Evolutionary conservation across 2,329 filamentous ascomycete species (phyloP).

Genomic region (Botrytis pseudocinerea): DNA sequence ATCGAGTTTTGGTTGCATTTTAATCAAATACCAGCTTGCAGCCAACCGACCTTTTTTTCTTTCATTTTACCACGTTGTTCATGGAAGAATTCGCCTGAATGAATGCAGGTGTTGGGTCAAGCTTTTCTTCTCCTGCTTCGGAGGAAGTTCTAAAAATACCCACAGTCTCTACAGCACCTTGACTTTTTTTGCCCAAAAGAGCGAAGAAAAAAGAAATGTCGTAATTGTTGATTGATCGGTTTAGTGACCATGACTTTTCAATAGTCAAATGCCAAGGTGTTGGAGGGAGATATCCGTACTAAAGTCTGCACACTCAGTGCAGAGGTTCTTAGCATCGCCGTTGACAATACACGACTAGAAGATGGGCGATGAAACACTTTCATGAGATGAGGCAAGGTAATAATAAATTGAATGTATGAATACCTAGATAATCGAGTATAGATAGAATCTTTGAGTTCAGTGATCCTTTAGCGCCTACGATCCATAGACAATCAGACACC

Average conservation of each 20-base stretch:
- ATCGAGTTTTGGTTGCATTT: not conserved
- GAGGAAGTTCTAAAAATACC: conserved; percentile 13
- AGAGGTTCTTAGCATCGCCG: not conserved
- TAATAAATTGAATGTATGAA: not conserved
- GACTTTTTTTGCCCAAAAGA: not conserved
- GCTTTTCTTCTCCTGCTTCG: conserved; percentile 12
- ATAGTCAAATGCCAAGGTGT: conserved; percentile 16
- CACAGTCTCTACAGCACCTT: not conserved
- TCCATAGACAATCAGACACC: not conserved
- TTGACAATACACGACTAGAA: not conserved
- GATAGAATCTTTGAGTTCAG: not conserved
- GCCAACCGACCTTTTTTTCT: not conserved
- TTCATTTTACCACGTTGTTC: conserved; percentile 1
- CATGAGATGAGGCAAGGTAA: not conserved
- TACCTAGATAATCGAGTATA: no score
- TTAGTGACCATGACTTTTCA: not conserved
- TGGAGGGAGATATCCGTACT: not conserved
- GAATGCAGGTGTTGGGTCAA: conserved; percentile 15
- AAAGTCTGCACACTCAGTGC: not conserved
- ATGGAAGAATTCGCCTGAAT: not conserved
- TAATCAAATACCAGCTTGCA: conserved; percentile 10
- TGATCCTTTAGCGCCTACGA: not conserved
- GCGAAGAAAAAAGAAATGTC: not conserved
- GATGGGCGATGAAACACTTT: not conserved
- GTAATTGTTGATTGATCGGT: not conserved